These are phyloP conservation scores for Rhazya stricta DNA, from an alignment of 257 asterid species.

Conservation along the genomic window DNA sequence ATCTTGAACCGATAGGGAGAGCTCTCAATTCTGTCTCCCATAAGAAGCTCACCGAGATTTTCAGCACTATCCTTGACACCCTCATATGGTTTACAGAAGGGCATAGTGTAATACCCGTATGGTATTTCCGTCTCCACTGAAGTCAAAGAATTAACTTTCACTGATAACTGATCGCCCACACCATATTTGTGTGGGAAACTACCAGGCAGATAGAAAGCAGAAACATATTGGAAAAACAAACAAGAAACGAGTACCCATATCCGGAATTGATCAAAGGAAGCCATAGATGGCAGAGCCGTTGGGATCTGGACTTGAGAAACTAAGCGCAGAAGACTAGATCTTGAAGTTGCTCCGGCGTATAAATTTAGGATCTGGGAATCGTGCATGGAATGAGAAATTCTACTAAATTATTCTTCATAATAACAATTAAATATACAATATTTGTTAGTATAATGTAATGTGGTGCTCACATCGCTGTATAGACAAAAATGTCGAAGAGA, in stretches of 20 bases:
- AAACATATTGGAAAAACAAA: not conserved
- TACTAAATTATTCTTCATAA: too few relatives aligned
- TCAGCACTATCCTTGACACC: constrained; percentile 24
- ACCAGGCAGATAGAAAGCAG: constrained; percentile 19
- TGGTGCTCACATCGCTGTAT: too few relatives aligned
- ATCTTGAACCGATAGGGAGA: constrained; percentile 21
- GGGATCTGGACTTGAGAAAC: not conserved
- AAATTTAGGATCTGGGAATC: not conserved
- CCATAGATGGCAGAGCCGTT: not conserved
- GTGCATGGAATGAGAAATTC: too few relatives aligned
- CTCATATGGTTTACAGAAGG: constrained; percentile 12
- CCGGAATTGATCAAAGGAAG: not conserved
- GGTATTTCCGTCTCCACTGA: constrained; percentile 20
- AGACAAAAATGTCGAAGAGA: not conserved
- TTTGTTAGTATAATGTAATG: too few relatives aligned
- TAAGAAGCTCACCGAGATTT: constrained; percentile 22
- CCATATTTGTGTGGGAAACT: constrained; percentile 18
- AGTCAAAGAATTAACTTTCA: constrained; percentile 20
- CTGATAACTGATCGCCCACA: constrained; percentile 11
- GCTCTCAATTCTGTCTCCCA: constrained; percentile 22
- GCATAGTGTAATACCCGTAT: constrained; percentile 15
- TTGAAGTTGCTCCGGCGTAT: not conserved
- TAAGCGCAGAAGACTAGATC: not conserved
- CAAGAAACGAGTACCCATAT: not conserved
- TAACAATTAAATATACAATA: too few relatives aligned